Conservation (phyloP, 139 green algal species). For the Chlamydomonas sp. region DNA sequence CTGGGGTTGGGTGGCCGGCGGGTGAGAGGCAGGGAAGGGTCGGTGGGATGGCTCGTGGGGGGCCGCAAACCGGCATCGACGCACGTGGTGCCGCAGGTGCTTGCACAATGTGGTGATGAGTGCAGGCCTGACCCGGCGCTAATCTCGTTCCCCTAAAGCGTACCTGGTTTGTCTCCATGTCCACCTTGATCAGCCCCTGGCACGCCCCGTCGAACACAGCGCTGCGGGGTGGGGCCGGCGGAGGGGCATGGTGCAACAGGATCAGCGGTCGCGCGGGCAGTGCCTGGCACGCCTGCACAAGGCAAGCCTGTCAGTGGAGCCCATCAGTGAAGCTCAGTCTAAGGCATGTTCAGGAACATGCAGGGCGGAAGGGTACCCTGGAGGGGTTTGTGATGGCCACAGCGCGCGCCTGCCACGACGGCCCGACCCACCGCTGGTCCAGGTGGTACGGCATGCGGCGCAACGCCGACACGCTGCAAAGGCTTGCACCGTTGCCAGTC, state of each 20-base stretch:
- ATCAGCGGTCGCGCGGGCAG: not conserved
- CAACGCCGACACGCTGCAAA: not conserved
- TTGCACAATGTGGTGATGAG: too few relatives aligned
- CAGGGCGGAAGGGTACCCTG: not conserved
- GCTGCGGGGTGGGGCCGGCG: not conserved
- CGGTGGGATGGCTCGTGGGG: too few relatives aligned
- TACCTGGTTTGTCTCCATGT: slow-evolving; percentile 2
- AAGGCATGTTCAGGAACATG: not conserved
- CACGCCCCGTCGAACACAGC: not conserved
- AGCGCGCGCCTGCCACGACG: not conserved
- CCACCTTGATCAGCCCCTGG: slow-evolving; percentile 7
- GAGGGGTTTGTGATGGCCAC: too few relatives aligned
- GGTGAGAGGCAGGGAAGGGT: too few relatives aligned
- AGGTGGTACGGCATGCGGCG: not conserved
- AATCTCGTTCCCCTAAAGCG: too few relatives aligned
- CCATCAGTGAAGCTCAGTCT: not conserved
- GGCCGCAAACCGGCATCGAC: too few relatives aligned
- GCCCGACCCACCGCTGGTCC: not conserved
- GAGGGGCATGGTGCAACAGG: not conserved
- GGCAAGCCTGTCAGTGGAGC: not conserved
- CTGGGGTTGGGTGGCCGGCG: not conserved
- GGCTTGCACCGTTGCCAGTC: not conserved
- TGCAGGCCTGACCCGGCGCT: too few relatives aligned
- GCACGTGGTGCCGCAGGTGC: too few relatives aligned
- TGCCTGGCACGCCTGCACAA: not conserved